phyloP scores from a whole-genome alignment of 2,329 filamentous ascomycete species.

The Cladophialophora yegresii region DNA sequence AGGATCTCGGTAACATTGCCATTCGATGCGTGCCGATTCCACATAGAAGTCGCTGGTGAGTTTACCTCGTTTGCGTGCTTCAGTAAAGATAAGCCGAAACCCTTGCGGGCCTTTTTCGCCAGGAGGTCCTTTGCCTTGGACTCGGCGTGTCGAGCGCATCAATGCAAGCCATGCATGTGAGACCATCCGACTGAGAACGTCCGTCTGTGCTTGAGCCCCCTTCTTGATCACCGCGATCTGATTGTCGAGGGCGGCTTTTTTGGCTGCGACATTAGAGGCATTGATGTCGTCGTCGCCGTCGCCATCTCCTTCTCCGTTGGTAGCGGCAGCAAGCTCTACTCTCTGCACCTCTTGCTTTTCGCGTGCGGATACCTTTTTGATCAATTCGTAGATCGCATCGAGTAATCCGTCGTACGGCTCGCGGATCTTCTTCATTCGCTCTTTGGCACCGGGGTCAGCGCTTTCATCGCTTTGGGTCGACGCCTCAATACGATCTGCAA shows the following conservation, averaged over 20 bases:
- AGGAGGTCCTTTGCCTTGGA: slow-evolving; percentile 79
- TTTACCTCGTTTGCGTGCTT: slow-evolving; percentile 82
- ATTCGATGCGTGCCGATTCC: slow-evolving; percentile 87
- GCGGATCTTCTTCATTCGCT: slow-evolving; percentile 71
- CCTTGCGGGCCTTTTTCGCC: slow-evolving; percentile 64
- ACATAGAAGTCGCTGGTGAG: slow-evolving; percentile 95
- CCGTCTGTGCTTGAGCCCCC: slow-evolving; percentile 70
- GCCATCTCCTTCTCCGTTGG: slow-evolving; percentile 40
- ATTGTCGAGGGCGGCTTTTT: slow-evolving; percentile 55
- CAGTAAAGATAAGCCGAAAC: slow-evolving; percentile 82
- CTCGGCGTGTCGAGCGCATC: slow-evolving; percentile 88
- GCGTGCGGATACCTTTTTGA: slow-evolving; percentile 68
- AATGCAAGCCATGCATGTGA: slow-evolving; percentile 94
- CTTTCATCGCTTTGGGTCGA: slow-evolving; percentile 75
- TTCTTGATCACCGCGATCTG: slow-evolving; percentile 63
- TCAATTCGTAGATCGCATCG: slow-evolving; percentile 82
- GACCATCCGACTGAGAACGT: slow-evolving; percentile 77
- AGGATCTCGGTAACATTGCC: slow-evolving; percentile 91
- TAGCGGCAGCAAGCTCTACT: slow-evolving; percentile 55
- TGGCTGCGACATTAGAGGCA: slow-evolving; percentile 50
- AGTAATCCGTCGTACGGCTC: slow-evolving; percentile 82
- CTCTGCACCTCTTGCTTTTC: slow-evolving; percentile 63
- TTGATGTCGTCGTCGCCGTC: slow-evolving; percentile 57
- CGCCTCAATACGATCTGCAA: slow-evolving; percentile 82
- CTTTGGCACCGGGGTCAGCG: slow-evolving; percentile 63